Evolutionary conservation across 345 rosid species (phyloP).

Genomic region (Salix udensis): DNA sequence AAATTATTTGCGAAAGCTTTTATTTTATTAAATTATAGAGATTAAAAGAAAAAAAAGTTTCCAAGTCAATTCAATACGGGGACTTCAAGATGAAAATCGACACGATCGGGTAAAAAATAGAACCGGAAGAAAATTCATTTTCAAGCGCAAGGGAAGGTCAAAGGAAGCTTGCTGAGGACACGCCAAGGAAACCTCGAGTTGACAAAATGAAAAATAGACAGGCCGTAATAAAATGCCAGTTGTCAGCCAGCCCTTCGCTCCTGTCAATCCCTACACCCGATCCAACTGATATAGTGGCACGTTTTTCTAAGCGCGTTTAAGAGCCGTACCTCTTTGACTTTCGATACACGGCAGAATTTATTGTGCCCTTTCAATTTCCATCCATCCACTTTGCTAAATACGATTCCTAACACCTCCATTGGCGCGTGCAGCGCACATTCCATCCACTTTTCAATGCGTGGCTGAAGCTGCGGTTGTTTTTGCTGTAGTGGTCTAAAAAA

Average conservation of each 20-base stretch:
- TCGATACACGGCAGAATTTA: background rate
- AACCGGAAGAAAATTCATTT: no score
- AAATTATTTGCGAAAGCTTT: no score
- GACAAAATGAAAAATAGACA: slow-evolving; percentile 5
- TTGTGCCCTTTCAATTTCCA: background rate
- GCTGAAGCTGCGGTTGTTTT: background rate
- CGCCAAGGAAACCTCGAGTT: slow-evolving; percentile 26
- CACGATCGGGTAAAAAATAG: background rate
- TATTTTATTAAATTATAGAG: no score
- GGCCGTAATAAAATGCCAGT: slow-evolving; percentile 20
- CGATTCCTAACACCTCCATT: background rate
- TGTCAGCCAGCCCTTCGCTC: slow-evolving; percentile 25
- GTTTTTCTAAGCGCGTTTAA: slow-evolving; percentile 27
- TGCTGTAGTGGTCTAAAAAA: no score
- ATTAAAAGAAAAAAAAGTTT: no score
- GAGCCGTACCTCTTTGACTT: slow-evolving; percentile 41
- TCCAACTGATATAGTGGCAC: slow-evolving; percentile 54
- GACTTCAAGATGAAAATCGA: background rate
- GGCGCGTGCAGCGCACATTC: slow-evolving; percentile 4
- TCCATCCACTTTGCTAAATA: background rate
- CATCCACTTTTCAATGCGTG: background rate
- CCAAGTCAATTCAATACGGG: no score
- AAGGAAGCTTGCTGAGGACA: background rate
- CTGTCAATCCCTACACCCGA: slow-evolving; percentile 17
- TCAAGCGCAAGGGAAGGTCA: slow-evolving; percentile 1